Conservation (phyloP, 1,284 basidiomycete genomes). For the Microbotryomycetes sp. region DNA sequence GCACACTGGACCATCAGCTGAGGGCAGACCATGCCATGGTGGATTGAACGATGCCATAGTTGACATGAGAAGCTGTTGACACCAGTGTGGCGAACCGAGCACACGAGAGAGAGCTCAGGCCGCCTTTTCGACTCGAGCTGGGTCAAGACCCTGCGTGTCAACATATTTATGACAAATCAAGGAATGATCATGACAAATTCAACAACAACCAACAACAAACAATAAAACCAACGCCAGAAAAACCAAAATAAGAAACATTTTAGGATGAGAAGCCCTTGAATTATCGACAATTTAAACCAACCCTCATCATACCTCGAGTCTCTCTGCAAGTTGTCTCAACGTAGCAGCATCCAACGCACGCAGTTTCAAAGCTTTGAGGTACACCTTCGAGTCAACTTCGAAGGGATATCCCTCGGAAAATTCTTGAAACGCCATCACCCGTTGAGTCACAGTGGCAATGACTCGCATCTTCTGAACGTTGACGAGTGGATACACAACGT, state of each 20-base stretch:
- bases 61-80: no score
- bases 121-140: no score
- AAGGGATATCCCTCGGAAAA: conserved; percentile 61
- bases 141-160: no score
- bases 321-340: background rate
- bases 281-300: no score
- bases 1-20: background rate
- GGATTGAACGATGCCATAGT: background rate
- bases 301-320: background rate
- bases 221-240: no score
- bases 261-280: no score
- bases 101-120: no score
- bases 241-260: no score
- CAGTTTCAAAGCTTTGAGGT: conserved; percentile 65
- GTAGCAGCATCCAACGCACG: conserved; percentile 1
- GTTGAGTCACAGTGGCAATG: conserved; percentile 68
- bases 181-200: no score
- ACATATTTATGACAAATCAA: no score
- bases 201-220: no score
- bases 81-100: no score
- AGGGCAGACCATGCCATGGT: background rate
- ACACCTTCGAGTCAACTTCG: conserved; percentile 62
- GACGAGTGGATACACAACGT: conserved; percentile 59
- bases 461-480: conserved; percentile 80
- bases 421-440: conserved; percentile 70